Base-by-base conservation (phyloP, 2,329 filamentous ascomycete species). In the Alternaria sp. region DNA sequence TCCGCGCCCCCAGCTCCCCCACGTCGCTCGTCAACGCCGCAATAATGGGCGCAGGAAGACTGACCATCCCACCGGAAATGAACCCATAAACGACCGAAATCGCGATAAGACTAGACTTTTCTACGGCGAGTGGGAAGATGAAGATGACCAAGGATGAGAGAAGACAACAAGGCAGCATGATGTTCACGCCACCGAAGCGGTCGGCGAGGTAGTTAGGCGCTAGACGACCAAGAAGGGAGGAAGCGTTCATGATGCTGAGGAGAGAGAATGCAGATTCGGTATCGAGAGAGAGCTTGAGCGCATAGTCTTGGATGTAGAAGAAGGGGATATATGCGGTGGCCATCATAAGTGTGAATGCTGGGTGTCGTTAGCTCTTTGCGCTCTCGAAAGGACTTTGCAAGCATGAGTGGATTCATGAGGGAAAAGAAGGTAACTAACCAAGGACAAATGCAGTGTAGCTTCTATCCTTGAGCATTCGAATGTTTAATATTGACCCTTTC, bases 1-100 rank as follows among this genome's bases (percentile, higher is more conserved):
- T 79, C 7, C 84, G 75, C 13, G 81, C 83, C 8, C 82, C 81
- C 28, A 83, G 79, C 50, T 81, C 63, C 8, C 73, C 75, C n/a
- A 77, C 70, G 57, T 79, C 78, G 11, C 74, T 74, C 3, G 75
- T 78, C 7, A 83, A 65, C 17, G 73, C 65, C 3, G 81, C 79
- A 51, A 81, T 77, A 17, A 81, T 79, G 0, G 81, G 80, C 1
- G 79, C 77, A 3, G 81, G 78, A 12, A 83, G 61, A 11, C 76
- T 78, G 32, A 83, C 79, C 26, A 82, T 74, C 8, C 79, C 76
- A 4, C 81, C 81, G 2, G 78, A 81, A 64, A 80, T 79, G 72
- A 83, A 82, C 7, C 81, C 81, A 51, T 36, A 36, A 15, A 36
- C 30, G 6, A 36, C 30, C 30, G 30, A 36, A n/a, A 36, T 36